Evolutionary conservation across 2,329 filamentous ascomycete species (phyloP).

Genomic region (Salinomyces thailandicus): DNA sequence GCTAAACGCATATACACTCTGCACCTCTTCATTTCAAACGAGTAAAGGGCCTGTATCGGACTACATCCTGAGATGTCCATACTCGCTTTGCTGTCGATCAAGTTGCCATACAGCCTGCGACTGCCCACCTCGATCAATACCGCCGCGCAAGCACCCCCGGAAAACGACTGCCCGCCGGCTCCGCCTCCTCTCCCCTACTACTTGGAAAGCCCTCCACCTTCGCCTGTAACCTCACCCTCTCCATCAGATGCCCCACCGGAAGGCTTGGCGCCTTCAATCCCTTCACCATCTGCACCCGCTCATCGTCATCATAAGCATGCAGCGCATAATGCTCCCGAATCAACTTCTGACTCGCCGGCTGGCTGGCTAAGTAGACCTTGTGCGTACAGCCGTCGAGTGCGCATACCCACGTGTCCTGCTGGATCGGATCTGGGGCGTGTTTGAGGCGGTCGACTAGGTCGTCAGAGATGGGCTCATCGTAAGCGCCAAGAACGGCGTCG

Average conservation of each 20-base stretch:
- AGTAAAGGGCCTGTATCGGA: too few relatives aligned
- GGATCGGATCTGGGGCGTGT: constrained; percentile 16
- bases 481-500: background rate
- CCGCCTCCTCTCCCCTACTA: constrained; percentile 2
- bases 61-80: too few relatives aligned
- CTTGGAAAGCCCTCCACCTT: constrained; percentile 6
- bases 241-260: constrained; percentile 36
- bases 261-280: constrained; percentile 43
- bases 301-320: constrained; percentile 48
- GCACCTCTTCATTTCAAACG: too few relatives aligned
- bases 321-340: constrained; percentile 52
- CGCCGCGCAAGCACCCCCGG: too few relatives aligned
- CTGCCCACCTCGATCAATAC: too few relatives aligned
- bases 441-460: constrained; percentile 5
- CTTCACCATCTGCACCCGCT: constrained; percentile 42
- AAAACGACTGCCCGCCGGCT: constrained; percentile 5
- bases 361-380: constrained; percentile 52
- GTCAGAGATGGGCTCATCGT: constrained; percentile 4
- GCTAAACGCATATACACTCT: too few relatives aligned
- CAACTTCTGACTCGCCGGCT: constrained; percentile 43
- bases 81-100: too few relatives aligned
- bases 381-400: constrained; percentile 53
- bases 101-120: too few relatives aligned
- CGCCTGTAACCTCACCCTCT: constrained; percentile 30
- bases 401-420: constrained; percentile 53